Conservation (phyloP, 1,284 basidiomycete species). For the Bjerkandera adusta region DNA sequence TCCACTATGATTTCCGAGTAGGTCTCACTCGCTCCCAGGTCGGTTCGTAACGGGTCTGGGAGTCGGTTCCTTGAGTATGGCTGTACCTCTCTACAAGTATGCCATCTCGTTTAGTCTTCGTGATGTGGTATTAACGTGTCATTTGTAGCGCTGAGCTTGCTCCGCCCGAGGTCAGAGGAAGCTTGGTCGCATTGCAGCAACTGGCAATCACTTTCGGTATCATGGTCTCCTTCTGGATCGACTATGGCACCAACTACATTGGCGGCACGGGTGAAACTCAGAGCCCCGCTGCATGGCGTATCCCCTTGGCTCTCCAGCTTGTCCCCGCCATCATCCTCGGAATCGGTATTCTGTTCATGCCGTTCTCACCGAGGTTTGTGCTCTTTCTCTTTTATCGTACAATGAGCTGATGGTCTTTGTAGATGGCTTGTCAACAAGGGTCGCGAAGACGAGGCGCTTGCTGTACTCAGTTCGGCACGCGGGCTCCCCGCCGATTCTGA, state of each 20-base stretch:
- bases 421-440: conserved; percentile 75
- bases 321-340: conserved; percentile 71
- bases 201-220: conserved; percentile 76
- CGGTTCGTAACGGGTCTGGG: conserved; percentile 77
- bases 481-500: conserved; percentile 55
- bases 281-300: conserved; percentile 70
- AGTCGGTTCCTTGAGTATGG: conserved; percentile 74
- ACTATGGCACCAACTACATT: conserved; percentile 74
- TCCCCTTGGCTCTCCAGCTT: conserved; percentile 76
- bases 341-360: conserved; percentile 65
- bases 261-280: conserved; percentile 56
- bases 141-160: conserved; percentile 56
- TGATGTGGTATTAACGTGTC: conserved; percentile 18
- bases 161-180: conserved; percentile 81
- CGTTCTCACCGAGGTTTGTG: conserved; percentile 60
- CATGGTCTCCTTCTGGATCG: conserved; percentile 79
- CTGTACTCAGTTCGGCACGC: conserved; percentile 63
- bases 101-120: conserved; percentile 16
- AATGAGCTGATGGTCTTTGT: conserved; percentile 12
- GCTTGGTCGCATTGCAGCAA: conserved; percentile 80
- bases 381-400: neutral
- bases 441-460: conserved; percentile 71
- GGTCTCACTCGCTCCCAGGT: conserved; percentile 34
- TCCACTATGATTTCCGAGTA: neutral
- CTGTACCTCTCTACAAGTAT: conserved; percentile 74